Base-by-base conservation (phyloP, 345 rosid genomes). In the Hibiscus mutabilis region DNA sequence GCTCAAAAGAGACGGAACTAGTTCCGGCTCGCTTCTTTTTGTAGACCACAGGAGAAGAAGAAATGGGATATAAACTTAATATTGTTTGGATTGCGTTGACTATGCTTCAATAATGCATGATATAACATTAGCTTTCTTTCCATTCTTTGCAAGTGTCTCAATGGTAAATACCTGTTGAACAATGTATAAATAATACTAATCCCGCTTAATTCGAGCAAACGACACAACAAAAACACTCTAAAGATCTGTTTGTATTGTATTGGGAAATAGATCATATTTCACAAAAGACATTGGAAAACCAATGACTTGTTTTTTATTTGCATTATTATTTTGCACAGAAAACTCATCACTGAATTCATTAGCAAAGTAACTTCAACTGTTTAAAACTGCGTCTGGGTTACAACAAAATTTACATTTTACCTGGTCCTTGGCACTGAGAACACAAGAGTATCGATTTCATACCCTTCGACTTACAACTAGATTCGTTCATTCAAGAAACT, bases 401-500 rank as follows among this genome's bases (percentile, higher is more conserved):
- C 53, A 47, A 47, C 52, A 49, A 49, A 49, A 13, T 14, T 14
- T 49, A 49, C 53, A 49, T 49, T 61, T 68, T 53, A 67, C 55
- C 49, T 66, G 78, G 61, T 42, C 57, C 67, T 40, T 40, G 71
- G 60, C 8, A 67, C 70, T 16, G 14, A 46, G 61, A 66, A 11
- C 40, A 18, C 63, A 59, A 25, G 70, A 42, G 63, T 46, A 22
- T 57, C 24, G 52, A 13, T 24, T 63, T 56, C 27, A 47, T 47
- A 16, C 55, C 58, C 51, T 31, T 59, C 59, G 37, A 71, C 74
- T 47, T 73, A 73, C 71, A 57, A 56, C 37, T 57, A 16, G n/a
- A 18, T 63, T 16, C 51, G 37, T 21, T 46, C 35, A 15, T 49
- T 13, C 22, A 71, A 24, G 12, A 64, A 31, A 18, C 22, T 53